Base-by-base conservation (phyloP, 352 stramenopile genomes). In the Phytophthora chlamydospora region DNA sequence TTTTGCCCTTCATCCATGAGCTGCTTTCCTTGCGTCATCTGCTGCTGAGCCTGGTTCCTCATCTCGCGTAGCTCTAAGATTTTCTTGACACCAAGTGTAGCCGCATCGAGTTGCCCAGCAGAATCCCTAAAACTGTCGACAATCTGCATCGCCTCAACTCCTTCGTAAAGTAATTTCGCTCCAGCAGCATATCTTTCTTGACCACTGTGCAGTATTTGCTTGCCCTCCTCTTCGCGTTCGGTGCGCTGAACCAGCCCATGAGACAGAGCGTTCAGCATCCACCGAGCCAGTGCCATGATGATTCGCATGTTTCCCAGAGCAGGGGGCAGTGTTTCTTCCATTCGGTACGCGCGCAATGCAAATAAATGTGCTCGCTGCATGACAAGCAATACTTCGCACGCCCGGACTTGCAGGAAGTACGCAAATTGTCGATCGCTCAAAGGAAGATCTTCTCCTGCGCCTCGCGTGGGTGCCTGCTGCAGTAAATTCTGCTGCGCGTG, bases 351-450 rank as follows among this genome's bases (percentile, higher is more conserved):
- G 4, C 70, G 58, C 16, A 90, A 43, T 31, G 79, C 83, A 33
- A 94, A 78, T 2, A 43, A 46, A 27, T 91, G 85, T 2, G 83
- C 80, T 36, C 83, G 72, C 48, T 86, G 66, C 77, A 94, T 84
- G 0, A 70, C 72, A 9, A 71, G 54, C 32, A 91, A 53, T 16
- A 92, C 78, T 46, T 94, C 83, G 39, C 81, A 90, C 42, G 67
- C 64, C 8, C 85, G 80, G n/a, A 94, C 83, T 58, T 92, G 85
- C 4, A 94, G 59, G 45, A 94, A 94, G 45, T 91, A 91, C 0
- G 80, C 70, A 65, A 93, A 93, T 55, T 93, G 83, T 0, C 83
- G 78, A 40, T 94, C 83, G 13, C 75, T 78, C 9, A 87, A 52
- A 17, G 71, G 32, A 7, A 80, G 42, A 27, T 77, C 75, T 38